Evolutionary conservation across 1,139 yeast species (phyloP).

Genomic region (Protomyces arabidopsidicola): DNA sequence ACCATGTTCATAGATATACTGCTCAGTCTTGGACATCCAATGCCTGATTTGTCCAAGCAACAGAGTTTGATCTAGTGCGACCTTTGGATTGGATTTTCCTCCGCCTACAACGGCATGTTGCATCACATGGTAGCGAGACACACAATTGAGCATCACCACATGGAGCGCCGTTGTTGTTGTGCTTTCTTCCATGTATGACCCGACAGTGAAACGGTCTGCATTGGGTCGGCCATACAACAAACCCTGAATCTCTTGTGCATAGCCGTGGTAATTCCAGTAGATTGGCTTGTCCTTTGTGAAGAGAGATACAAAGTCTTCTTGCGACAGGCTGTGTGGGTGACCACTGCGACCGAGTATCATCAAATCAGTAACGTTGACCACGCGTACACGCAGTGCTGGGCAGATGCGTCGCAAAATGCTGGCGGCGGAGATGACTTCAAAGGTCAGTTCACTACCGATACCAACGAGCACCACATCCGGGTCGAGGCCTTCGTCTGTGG

Average conservation of each 20-base stretch:
- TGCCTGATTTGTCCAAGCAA: slow-evolving; percentile 30
- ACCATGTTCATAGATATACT: slow-evolving; percentile 30
- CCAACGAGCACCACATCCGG: slow-evolving; percentile 35
- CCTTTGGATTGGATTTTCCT: slow-evolving; percentile 29
- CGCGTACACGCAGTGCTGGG: slow-evolving; percentile 33
- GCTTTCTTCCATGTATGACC: slow-evolving; percentile 34
- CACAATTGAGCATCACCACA: slow-evolving; percentile 33
- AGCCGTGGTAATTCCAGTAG: slow-evolving; percentile 34
- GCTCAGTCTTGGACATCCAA: slow-evolving; percentile 29
- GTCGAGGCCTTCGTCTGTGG: slow-evolving; percentile 33
- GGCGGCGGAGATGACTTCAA: slow-evolving; percentile 34
- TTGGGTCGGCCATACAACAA: slow-evolving; percentile 32
- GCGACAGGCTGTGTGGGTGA: slow-evolving; percentile 33
- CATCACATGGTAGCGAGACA: slow-evolving; percentile 33
- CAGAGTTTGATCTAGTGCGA: slow-evolving; percentile 30
- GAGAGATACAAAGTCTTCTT: slow-evolving; percentile 29
- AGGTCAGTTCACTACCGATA: slow-evolving; percentile 33
- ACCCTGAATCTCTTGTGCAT: slow-evolving; percentile 33
- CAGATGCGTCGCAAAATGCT: slow-evolving; percentile 30
- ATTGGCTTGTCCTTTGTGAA: slow-evolving; percentile 32
- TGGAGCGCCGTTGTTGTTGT: slow-evolving; percentile 34
- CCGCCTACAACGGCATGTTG: slow-evolving; percentile 31
- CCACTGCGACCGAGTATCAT: slow-evolving; percentile 32
- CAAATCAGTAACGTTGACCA: slow-evolving; percentile 34
- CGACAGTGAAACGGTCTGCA: slow-evolving; percentile 31